These are phyloP conservation scores for Pleoardoris graminearum DNA, from an alignment of 2,329 filamentous ascomycete genomes.

Conservation along the genomic window DNA sequence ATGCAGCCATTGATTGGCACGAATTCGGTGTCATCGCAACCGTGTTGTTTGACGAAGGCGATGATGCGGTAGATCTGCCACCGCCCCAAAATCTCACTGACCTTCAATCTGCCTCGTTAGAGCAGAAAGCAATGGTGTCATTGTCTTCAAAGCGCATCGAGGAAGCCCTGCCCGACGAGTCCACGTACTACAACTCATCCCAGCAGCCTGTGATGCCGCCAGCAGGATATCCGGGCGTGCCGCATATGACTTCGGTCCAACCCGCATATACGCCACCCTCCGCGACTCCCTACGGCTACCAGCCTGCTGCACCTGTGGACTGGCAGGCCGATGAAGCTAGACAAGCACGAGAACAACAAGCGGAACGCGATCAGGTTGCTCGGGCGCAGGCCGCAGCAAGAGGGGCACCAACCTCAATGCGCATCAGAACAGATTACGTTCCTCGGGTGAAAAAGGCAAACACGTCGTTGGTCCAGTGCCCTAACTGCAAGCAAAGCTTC, in stretches of 20 bases:
- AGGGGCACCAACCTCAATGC: constrained; percentile 71
- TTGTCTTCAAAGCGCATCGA: constrained; percentile 86
- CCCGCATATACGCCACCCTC: constrained; percentile 32
- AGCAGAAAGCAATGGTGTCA: constrained; percentile 91
- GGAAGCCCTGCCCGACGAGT: constrained; percentile 86
- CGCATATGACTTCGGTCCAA: constrained; percentile 36
- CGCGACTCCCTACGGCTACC: constrained; percentile 29
- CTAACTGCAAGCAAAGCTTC: constrained; percentile 90
- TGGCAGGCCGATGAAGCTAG: constrained; percentile 46
- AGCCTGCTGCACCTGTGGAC: constrained; percentile 36
- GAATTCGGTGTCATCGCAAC: constrained; percentile 97
- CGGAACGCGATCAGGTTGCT: constrained; percentile 65
- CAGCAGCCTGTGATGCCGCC: constrained; percentile 37
- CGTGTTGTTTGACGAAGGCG: constrained; percentile 85
- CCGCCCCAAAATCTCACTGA: constrained; percentile 88
- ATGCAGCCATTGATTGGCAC: constrained; percentile 95
- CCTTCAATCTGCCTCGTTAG: constrained; percentile 88
- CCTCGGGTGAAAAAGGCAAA: constrained; percentile 72
- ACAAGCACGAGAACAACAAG: constrained; percentile 45
- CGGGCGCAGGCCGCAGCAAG: constrained; percentile 79
- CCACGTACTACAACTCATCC: constrained; percentile 47
- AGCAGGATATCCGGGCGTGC: constrained; percentile 33
- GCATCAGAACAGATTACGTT: constrained; percentile 91
- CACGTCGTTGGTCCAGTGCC: constrained; percentile 74
- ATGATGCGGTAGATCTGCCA: constrained; percentile 83